A percentile compares a stretch with the other conserved stretches of the same genome.
These are phyloP conservation scores for Terfezia boudieri DNA, from an alignment of 495 filamentous ascomycete genomes.

Conservation along the genomic window DNA sequence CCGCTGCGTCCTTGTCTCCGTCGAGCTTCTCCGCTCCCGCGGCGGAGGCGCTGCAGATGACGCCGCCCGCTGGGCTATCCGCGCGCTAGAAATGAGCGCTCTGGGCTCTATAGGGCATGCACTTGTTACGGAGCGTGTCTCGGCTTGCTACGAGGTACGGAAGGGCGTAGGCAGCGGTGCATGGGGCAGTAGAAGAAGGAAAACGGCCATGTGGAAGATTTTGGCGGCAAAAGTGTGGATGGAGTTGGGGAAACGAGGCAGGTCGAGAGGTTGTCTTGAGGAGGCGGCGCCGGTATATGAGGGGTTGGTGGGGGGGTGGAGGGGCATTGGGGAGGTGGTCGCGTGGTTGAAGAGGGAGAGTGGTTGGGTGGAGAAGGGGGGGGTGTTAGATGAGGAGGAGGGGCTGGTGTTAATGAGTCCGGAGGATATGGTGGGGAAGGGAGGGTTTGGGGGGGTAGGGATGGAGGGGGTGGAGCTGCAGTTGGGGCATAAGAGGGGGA, in stretches of 20 bases:
- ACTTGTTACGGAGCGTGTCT: slow-evolving; percentile 60
- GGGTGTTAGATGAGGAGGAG: neutral
- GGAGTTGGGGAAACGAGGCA: slow-evolving; percentile 39
- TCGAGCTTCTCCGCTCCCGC: slow-evolving; percentile 61
- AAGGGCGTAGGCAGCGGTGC: slow-evolving; percentile 36
- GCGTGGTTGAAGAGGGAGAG: slow-evolving; percentile 14
- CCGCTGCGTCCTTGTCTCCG: slow-evolving; percentile 48
- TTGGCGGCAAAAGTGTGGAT: slow-evolving; percentile 69
- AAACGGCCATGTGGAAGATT: slow-evolving; percentile 77
- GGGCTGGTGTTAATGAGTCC: slow-evolving; percentile 7
- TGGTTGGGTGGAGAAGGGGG: too few relatives aligned
- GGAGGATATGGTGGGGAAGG: slow-evolving; percentile 8
- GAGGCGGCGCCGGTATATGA: slow-evolving; percentile 48
- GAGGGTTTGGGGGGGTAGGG: slow-evolving; percentile 4
- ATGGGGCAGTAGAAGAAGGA: slow-evolving; percentile 45
- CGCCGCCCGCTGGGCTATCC: slow-evolving; percentile 63
- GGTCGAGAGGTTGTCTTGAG: slow-evolving; percentile 48
- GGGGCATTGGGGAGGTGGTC: slow-evolving; percentile 25
- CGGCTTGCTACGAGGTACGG: slow-evolving; percentile 60
- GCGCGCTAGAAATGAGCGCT: slow-evolving; percentile 49
- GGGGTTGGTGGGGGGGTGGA: slow-evolving; percentile 20
- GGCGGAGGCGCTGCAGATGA: slow-evolving; percentile 65
- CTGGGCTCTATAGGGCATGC: slow-evolving; percentile 53
- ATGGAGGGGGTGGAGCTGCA: slow-evolving; percentile 1
- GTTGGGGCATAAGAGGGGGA: neutral